Evolutionary conservation across 2,329 filamentous ascomycete genomes (phyloP).

Genomic region (Alternaria dauci): DNA sequence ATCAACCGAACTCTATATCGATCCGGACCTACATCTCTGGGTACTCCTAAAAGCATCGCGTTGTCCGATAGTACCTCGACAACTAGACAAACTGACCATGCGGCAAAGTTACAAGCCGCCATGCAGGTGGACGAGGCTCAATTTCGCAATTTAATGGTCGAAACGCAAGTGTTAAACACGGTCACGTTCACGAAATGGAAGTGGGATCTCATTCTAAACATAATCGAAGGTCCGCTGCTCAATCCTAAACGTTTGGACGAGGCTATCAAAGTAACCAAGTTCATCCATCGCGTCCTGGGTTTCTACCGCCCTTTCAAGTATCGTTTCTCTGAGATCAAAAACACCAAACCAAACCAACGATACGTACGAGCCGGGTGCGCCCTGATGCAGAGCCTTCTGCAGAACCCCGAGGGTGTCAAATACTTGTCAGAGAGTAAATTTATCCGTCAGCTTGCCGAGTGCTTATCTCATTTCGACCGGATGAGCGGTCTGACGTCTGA

Average conservation of each 20-base stretch:
- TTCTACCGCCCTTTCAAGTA: slow-evolving; percentile 98
- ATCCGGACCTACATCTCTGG: slow-evolving; percentile 63
- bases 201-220: slow-evolving; percentile 89
- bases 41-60: slow-evolving; percentile 41
- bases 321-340: slow-evolving; percentile 88
- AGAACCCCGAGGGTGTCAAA: slow-evolving; percentile 82
- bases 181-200: slow-evolving; percentile 97
- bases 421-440: slow-evolving; percentile 93
- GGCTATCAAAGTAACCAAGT: slow-evolving; percentile 93
- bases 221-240: slow-evolving; percentile 91
- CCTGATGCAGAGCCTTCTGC: slow-evolving; percentile 83
- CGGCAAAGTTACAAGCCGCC: slow-evolving; percentile 63
- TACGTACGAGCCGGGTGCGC: slow-evolving; percentile 92
- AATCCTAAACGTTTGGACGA: slow-evolving; percentile 93
- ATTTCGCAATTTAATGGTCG: slow-evolving; percentile 70
- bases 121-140: slow-evolving; percentile 70
- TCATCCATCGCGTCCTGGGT: slow-evolving; percentile 91
- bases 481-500: slow-evolving; percentile 78
- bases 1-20: slow-evolving; percentile 92
- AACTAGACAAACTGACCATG: slow-evolving; percentile 53
- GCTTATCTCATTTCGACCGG: slow-evolving; percentile 91
- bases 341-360: slow-evolving; percentile 90
- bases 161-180: slow-evolving; percentile 86
- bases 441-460: slow-evolving; percentile 92
- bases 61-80: slow-evolving; percentile 30